Conservation (phyloP, 352 stramenopile species). For the Phytopythium sindhum region DNA sequence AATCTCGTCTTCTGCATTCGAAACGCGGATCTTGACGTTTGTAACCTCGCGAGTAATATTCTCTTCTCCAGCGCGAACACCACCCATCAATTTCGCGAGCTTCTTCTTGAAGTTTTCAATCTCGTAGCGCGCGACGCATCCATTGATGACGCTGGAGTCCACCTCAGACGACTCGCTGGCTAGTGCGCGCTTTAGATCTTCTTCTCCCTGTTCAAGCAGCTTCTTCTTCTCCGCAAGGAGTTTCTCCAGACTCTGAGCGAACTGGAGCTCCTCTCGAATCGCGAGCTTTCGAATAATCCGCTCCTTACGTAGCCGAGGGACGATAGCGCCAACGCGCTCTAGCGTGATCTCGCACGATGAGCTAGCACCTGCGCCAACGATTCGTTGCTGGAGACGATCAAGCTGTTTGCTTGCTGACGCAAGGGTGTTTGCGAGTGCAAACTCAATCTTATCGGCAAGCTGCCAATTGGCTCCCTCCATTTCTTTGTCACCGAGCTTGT, state of each 20-base stretch:
- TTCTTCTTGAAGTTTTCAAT: slow-evolving; percentile 80
- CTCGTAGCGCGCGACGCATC: slow-evolving; percentile 56
- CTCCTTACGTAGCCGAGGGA: slow-evolving; percentile 51
- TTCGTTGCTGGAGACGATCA: slow-evolving; percentile 41
- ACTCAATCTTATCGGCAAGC: slow-evolving; percentile 67
- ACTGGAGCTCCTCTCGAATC: slow-evolving; percentile 56
- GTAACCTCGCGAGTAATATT: slow-evolving; percentile 53
- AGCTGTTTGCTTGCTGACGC: slow-evolving; percentile 29
- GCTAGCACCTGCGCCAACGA: slow-evolving; percentile 60
- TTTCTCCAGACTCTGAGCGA: slow-evolving; percentile 43
- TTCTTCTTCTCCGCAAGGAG: slow-evolving; percentile 55
- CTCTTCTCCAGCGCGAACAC: slow-evolving; percentile 52
- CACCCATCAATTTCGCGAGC: slow-evolving; percentile 62
- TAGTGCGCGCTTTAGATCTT: slow-evolving; percentile 61
- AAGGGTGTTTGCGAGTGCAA: slow-evolving; percentile 53
- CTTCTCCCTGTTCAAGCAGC: slow-evolving; percentile 52
- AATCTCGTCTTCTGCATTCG: slow-evolving; percentile 67
- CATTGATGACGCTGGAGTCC: slow-evolving; percentile 63
- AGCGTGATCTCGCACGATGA: slow-evolving; percentile 56
- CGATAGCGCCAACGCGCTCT: slow-evolving; percentile 65
- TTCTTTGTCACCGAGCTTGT: slow-evolving; percentile 48
- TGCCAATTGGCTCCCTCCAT: slow-evolving; percentile 38
- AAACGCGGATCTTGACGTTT: slow-evolving; percentile 62
- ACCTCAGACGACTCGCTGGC: slow-evolving; percentile 62
- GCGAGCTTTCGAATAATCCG: slow-evolving; percentile 55